A percentile compares a stretch with the other conserved stretches of the same genome.
phyloP scores from a whole-genome alignment of 495 filamentous ascomycete species.

The Neurospora sublineolata region DNA sequence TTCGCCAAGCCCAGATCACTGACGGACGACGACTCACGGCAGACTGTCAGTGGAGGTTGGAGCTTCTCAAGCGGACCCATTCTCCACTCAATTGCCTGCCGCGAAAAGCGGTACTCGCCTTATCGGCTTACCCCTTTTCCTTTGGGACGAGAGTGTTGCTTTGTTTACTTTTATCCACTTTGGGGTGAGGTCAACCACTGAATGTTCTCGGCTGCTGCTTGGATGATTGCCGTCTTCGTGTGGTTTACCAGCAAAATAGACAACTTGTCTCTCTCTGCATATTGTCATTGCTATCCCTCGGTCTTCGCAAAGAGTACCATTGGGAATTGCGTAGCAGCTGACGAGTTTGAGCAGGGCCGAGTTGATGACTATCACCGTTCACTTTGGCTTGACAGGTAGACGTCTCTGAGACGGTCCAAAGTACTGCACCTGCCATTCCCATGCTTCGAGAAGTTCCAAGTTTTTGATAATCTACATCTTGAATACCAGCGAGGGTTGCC shows the following conservation, averaged over 20 bases:
- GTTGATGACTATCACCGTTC: neutral
- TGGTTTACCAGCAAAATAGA: neutral
- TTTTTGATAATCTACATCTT: neutral
- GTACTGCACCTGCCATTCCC: neutral
- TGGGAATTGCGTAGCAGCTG: neutral
- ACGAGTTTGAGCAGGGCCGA: neutral
- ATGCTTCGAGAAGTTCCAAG: neutral
- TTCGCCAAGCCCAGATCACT: neutral
- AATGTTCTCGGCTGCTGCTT: neutral
- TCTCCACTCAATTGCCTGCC: neutral
- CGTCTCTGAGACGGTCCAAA: neutral
- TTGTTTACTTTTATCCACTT: neutral
- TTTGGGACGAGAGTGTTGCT: neutral
- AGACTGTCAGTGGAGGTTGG: neutral
- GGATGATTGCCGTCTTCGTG: neutral
- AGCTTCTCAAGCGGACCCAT: neutral
- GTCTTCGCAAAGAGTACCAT: neutral
- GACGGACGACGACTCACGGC: neutral
- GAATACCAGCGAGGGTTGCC: neutral
- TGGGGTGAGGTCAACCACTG: neutral
- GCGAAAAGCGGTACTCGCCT: neutral
- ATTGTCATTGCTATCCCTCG: neutral
- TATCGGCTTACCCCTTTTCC: neutral
- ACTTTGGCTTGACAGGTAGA: neutral
- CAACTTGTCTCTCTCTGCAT: neutral